Conservation (phyloP, 768 basidiomycete genomes). For the Jaapia argillacea region DNA sequence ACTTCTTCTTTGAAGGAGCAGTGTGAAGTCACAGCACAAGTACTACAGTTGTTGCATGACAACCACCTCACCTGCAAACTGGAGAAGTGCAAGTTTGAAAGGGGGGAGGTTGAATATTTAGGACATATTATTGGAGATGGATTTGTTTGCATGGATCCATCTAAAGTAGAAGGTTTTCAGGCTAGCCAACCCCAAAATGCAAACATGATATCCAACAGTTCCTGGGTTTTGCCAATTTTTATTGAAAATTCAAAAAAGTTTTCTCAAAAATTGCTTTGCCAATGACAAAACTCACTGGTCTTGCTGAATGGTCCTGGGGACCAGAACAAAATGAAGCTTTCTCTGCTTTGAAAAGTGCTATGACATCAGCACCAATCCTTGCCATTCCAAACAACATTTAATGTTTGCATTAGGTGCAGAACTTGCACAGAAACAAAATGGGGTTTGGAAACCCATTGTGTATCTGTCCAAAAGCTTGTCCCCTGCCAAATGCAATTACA, state of each 20-base stretch:
- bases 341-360: too few relatives aligned
- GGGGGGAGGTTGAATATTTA: conserved; percentile 27
- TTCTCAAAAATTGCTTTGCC: conserved; percentile 18
- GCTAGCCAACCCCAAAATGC: conserved; percentile 18
- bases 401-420: conserved; percentile 18
- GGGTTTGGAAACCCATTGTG: conserved; percentile 13
- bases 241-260: conserved; percentile 24
- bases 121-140: conserved; percentile 25
- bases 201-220: conserved; percentile 20
- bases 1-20: conserved; percentile 7
- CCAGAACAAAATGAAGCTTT: too few relatives aligned
- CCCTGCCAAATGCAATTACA: conserved; percentile 33
- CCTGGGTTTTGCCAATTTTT: conserved; percentile 24
- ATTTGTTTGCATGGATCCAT: conserved; percentile 25
- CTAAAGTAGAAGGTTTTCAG: conserved; percentile 25
- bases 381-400: conserved; percentile 17
- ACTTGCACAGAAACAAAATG: conserved; percentile 14
- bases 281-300: too few relatives aligned
- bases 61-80: conserved; percentile 19
- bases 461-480: conserved; percentile 11
- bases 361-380: too few relatives aligned
- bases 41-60: conserved; percentile 19
- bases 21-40: conserved; percentile 8
- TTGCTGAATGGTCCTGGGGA: too few relatives aligned
- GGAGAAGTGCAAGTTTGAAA: conserved; percentile 27